Evolutionary conservation across 306 rosid genomes (phyloP), one percentile per base, ranked within the genome.

Genomic region (Vicia villosa): DNA sequence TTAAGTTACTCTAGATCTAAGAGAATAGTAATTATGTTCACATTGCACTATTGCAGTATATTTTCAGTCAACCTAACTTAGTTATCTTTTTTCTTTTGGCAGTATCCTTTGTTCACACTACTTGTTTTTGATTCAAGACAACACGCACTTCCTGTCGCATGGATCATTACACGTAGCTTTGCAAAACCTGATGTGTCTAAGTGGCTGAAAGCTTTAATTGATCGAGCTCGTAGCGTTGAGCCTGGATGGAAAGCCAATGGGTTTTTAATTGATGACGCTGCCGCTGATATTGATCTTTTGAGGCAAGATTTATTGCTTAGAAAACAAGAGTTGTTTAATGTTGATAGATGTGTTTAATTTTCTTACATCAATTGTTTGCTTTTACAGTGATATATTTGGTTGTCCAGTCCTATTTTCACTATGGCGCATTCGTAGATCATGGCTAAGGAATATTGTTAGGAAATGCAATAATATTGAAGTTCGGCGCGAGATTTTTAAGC

Each of bases 101-200:
- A 94, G 98, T 94, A 94, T 77, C 98, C 98, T 40, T 77, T 94
- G 84, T 88, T 92, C 83, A 94, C 97, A 5, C 87, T 93, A 71
- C 82, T 90, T 60, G 96, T 88, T 73, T 94, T 94, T 80, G 97
- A 94, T 83, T 94, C 96, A 65, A 84, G 98, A 79, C 88, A 88
- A 69, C 98, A 94, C 85, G 97, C 92, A 49, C 96, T 94, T 56
- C 98, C 96, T 64, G 87, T 94, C 13, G 98, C 98, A 64, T 94
- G 97, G 97, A 81, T 94, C 61, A 85, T 94, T 75, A 90, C 98
- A 19, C 96, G 96, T 45, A 94, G 98, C 86, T 88, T 78, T 84
- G 83, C 97, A 50, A 94, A 87, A 80, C 79, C 86, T 40, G 98
- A 90, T 66, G 73, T 94, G 67, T 78, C 92, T 26, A 88, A 94